A percentile compares a stretch with the other conserved stretches of the same genome.
Conservation (phyloP, 2,329 filamentous ascomycete species). For the Aspergillus thermomutatus region DNA sequence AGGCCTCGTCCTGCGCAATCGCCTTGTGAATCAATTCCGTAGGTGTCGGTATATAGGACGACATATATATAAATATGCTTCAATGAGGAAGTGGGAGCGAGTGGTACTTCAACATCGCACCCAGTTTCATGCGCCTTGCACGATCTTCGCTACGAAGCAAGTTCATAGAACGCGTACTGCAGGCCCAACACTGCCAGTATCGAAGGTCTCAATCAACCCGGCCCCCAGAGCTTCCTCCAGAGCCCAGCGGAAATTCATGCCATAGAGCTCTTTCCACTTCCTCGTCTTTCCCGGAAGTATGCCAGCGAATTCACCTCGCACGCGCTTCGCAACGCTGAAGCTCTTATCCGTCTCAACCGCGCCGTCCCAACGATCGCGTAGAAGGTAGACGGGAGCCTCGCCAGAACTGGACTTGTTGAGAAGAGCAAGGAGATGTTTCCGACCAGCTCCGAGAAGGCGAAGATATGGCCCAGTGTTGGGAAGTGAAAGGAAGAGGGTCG, state of each 20-base stretch:
- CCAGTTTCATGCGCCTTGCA: not conserved
- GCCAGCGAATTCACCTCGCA: constrained; percentile 55
- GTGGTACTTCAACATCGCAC: not conserved
- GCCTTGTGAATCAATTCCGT: not conserved
- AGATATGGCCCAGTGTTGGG: constrained; percentile 60
- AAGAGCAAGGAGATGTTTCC: constrained; percentile 53
- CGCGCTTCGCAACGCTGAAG: constrained; percentile 49
- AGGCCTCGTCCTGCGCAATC: not conserved
- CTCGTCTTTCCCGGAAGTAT: constrained; percentile 57
- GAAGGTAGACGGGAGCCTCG: constrained; percentile 52
- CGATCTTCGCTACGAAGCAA: not conserved
- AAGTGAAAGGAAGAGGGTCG: constrained; percentile 51
- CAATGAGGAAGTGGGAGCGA: not conserved
- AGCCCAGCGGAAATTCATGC: constrained; percentile 59
- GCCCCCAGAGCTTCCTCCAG: constrained; percentile 60
- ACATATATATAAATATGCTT: not conserved
- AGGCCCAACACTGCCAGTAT: constrained; percentile 60
- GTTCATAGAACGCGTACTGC: constrained; percentile 45
- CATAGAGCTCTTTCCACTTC: constrained; percentile 61
- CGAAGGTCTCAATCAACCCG: constrained; percentile 60
- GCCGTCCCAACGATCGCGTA: constrained; percentile 64
- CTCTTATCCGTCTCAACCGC: constrained; percentile 48
- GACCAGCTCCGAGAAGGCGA: constrained; percentile 53
- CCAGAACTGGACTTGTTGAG: constrained; percentile 51
- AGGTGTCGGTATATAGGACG: not conserved